A percentile compares a stretch with the other conserved stretches of the same genome.
These are phyloP conservation scores for Salvia miltiorrhiza DNA, from an alignment of 257 asterid species.

Conservation along the genomic window DNA sequence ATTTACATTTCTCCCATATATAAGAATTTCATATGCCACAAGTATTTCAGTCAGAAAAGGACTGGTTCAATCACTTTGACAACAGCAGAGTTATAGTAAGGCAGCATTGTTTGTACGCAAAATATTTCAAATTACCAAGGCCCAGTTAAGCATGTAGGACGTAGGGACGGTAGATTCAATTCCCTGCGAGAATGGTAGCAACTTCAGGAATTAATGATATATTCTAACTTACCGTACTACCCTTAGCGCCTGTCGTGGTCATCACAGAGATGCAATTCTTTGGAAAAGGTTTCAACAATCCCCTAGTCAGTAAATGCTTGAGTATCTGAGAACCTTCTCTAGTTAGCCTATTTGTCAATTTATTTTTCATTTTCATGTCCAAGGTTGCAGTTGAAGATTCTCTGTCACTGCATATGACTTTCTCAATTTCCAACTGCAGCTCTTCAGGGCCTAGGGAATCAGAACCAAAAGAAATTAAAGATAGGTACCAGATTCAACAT, in stretches of 20 bases:
- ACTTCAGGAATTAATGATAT: conserved; percentile 2
- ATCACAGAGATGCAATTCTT: conserved; percentile 89
- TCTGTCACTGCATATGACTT: conserved; percentile 61
- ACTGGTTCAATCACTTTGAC: neutral
- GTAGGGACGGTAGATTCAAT: neutral
- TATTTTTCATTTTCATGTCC: conserved; percentile 97
- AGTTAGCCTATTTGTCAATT: conserved; percentile 56
- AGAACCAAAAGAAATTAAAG: conserved; percentile 2
- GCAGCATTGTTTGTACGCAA: neutral
- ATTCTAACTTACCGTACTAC: conserved; percentile 75
- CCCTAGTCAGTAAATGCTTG: conserved; percentile 71
- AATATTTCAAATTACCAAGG: neutral
- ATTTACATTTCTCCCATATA: neutral
- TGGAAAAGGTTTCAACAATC: conserved; percentile 86
- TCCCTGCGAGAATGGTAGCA: neutral
- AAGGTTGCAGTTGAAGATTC: conserved; percentile 77
- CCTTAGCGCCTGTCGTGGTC: conserved; percentile 99
- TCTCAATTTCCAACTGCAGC: conserved; percentile 90
- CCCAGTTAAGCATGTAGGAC: neutral
- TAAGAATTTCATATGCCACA: neutral
- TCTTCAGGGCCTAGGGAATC: conserved; percentile 72
- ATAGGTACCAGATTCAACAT: neutral
- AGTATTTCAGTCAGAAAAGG: neutral
- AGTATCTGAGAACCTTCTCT: conserved; percentile 74
- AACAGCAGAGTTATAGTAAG: neutral